Base-by-base conservation (phyloP, 257 asterid species). In the Petunia axillaris region DNA sequence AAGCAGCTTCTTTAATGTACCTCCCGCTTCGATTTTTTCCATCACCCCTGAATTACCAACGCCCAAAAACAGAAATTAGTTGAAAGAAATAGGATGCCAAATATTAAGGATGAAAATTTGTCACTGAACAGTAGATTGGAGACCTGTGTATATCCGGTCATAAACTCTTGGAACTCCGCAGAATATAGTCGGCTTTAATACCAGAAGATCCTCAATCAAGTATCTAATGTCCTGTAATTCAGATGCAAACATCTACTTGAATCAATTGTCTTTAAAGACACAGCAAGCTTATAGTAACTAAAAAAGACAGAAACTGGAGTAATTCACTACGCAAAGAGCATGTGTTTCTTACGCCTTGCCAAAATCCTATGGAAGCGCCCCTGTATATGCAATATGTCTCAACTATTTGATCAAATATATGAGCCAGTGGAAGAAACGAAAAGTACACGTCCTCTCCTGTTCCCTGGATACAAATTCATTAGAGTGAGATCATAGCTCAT, bases 81-180 rank as follows among this genome's bases (percentile, higher is more conserved):
- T 46, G 50, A 76, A 60, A 48, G 75, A 52, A 4, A n/a, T 71
- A 1, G 60, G 70, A 48, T 71, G 25, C 48, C 2, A 71, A 48
- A 35, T 9, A 10, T 48, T 15, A 48, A 48, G 35, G 1, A 25
- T 64, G 50, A 64, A 50, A 5, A 46, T 71, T 71, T 59, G 46
- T 48, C 11, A 5, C 43, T 48, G 44, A 71, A 5, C 35, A 48
- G 60, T 48, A 71, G 44, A 71, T 71, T 37, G 48, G 25, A 38
- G 84, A 95, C 98, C 97, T 68, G 98, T 82, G 87, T 89, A 91
- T 83, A 95, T 91, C 46, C 95, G 84, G 71, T 95, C 97, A 82
- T 79, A 95, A 76, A 95, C 95, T 90, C 99, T 82, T 41, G 99
- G 99, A 79, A 95, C 99, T 77, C 98, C 99, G 81, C 93, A 93